Evolutionary conservation across 805 yeast genomes (phyloP), one percentile per base, ranked within the genome.

Genomic region (Starmerella potacharoeniae): DNA sequence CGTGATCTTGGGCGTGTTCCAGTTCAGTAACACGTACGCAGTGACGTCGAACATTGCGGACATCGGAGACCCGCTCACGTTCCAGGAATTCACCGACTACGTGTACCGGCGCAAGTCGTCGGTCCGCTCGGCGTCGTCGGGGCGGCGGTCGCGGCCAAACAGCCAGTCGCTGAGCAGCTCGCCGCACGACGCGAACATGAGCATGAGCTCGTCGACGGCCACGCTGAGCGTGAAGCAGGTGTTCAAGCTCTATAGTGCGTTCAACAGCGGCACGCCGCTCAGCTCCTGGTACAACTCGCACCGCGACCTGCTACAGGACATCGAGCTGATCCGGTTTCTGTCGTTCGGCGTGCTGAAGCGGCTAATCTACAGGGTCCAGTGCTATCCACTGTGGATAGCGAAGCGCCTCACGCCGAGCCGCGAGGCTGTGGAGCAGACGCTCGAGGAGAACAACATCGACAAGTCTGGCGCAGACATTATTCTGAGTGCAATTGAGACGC

Each of bases 301-400:
- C 64, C 73, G 73, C 41, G 77, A 77, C 48, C 69, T 71, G 4
- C 71, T 93, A 16, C 64, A 70, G 31, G 77, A 81, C 59, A 80
- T 95, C 43, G 99, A 93, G 68, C 73, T 93, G 4, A 75, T 97
- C 59, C 72, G 95, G 53, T 86, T 93, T 62, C 73, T 93, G 22
- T 80, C 89, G 17, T 93, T 90, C 73, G 99, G 99, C 0, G 76
- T 87, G 2, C 72, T 87, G 29, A 78, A 88, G 58, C 88, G 95
- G 0, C 64, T 93, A 6, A 83, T 95, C 8, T 89, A 89, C 66
- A 71, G 97, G 51, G 85, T 89, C 1, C 77, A 84, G 54, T 73
- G 89, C 22, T 86, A 80, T 64, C 97, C 97, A 0, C 70, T 86
- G 1, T 67, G 57, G 55, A 41, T 53, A n/a, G 44, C 57, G 8